These are phyloP conservation scores for Saccharomyces kudriavzevii DNA, from an alignment of 805 yeast species.

Conservation along the genomic window DNA sequence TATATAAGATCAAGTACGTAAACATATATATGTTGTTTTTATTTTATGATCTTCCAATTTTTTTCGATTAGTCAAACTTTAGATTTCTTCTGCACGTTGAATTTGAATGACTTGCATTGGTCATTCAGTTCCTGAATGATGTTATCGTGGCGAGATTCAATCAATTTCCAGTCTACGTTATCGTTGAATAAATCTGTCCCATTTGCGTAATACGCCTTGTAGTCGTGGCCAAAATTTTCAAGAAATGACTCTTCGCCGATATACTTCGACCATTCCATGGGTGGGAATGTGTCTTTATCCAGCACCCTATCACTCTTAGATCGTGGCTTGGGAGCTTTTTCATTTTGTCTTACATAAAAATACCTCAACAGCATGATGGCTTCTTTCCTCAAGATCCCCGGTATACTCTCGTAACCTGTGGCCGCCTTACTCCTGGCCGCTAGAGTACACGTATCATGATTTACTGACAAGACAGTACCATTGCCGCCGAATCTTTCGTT, in stretches of 20 bases:
- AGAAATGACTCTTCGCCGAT: slow-evolving; percentile 44
- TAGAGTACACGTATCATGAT: slow-evolving; percentile 34
- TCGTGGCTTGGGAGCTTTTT: slow-evolving; percentile 74
- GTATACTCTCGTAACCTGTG: slow-evolving; percentile 38
- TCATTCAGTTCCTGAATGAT: slow-evolving; percentile 9
- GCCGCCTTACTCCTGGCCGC: slow-evolving; percentile 2
- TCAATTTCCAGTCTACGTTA: slow-evolving; percentile 21
- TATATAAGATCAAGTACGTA: not conserved
- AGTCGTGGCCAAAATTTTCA: slow-evolving; percentile 13
- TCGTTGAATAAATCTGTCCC: slow-evolving; percentile 12
- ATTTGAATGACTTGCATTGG: slow-evolving; percentile 6
- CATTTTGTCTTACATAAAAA: slow-evolving; percentile 81
- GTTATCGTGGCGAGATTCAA: slow-evolving; percentile 14
- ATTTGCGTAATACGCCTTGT: slow-evolving; percentile 9
- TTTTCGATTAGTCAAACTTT: slow-evolving; percentile 5
- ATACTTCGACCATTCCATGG: slow-evolving; percentile 47
- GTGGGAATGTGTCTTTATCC: slow-evolving; percentile 51
- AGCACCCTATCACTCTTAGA: slow-evolving; percentile 60
- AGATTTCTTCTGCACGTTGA: slow-evolving; percentile 8
- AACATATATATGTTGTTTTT: not conserved
- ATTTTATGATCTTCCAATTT: not conserved
- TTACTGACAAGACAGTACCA: slow-evolving; percentile 69
- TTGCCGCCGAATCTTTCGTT: slow-evolving; percentile 96
- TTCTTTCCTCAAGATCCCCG: slow-evolving; percentile 74
- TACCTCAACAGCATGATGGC: slow-evolving; percentile 74